These are phyloP conservation scores for Russula ochroleuca DNA, from an alignment of 768 basidiomycete genomes.

Conservation along the genomic window DNA sequence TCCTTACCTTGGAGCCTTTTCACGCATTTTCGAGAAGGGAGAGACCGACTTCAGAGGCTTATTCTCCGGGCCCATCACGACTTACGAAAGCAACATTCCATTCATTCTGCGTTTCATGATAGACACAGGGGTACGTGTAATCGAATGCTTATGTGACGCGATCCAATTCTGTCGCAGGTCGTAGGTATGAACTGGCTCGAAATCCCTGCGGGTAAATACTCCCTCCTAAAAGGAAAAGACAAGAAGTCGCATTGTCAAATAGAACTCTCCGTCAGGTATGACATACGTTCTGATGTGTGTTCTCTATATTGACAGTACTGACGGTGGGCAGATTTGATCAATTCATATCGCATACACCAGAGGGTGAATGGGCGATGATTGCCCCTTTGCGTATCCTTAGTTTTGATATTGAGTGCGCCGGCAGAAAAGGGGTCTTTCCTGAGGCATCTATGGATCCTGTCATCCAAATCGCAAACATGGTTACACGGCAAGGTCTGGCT, in stretches of 20 bases:
- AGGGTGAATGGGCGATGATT: conserved; percentile 86
- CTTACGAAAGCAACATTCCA: conserved; percentile 92
- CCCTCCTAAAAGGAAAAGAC: conserved; percentile 48
- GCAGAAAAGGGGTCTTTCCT: conserved; percentile 95
- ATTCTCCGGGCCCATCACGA: conserved; percentile 49
- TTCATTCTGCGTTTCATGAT: conserved; percentile 97
- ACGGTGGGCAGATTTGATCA: conserved; percentile 58
- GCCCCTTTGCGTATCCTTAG: conserved; percentile 92
- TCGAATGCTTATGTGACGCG: background rate
- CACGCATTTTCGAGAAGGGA: conserved; percentile 52
- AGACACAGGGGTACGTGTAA: conserved; percentile 68
- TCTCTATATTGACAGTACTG: background rate
- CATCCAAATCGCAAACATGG: conserved; percentile 99
- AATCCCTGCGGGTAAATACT: conserved; percentile 78
- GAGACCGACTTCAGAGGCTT: conserved; percentile 48
- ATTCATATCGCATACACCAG: conserved; percentile 87
- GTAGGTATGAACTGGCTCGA: conserved; percentile 99
- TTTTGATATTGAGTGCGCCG: conserved; percentile 99
- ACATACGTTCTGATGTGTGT: background rate
- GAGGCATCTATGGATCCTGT: conserved; percentile 89
- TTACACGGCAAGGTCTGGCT: conserved; percentile 81
- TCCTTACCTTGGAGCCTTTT: conserved; percentile 22
- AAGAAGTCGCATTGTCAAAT: conserved; percentile 85
- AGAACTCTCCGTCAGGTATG: conserved; percentile 74
- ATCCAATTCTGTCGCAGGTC: conserved; percentile 46